A percentile compares a stretch with the other conserved stretches of the same genome.
Evolutionary conservation across 305 asterid species (phyloP).

Genomic region (Fraxinus platypoda): DNA sequence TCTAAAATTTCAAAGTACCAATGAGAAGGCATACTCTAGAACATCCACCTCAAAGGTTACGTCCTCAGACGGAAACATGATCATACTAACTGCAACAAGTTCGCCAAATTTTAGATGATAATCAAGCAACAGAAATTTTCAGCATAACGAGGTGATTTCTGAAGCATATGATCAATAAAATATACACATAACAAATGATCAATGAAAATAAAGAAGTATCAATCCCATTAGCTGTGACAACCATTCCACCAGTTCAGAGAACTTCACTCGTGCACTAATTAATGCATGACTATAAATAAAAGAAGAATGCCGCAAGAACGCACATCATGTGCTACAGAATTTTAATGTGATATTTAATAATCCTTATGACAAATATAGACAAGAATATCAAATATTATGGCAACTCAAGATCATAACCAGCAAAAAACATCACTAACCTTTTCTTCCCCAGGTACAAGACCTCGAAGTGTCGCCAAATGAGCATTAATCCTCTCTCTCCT

Average conservation of each 20-base stretch:
- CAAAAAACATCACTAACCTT: slow-evolving; percentile 46
- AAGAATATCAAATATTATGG: neutral
- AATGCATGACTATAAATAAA: neutral
- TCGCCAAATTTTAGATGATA: neutral
- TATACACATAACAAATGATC: neutral
- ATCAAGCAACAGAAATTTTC: neutral
- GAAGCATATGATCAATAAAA: neutral
- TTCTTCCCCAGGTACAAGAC: slow-evolving; percentile 53
- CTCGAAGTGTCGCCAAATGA: slow-evolving; percentile 61
- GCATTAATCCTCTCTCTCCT: slow-evolving; percentile 82
- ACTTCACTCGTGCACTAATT: neutral
- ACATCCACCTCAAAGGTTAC: neutral
- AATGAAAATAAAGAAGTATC: neutral
- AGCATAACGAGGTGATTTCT: neutral
- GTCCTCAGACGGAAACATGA: neutral
- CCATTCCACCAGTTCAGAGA: neutral
- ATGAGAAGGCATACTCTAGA: neutral
- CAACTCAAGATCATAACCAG: neutral
- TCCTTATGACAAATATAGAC: neutral
- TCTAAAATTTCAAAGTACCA: no score
- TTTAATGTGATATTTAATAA: neutral
- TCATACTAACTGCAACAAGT: neutral
- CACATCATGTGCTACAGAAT: neutral
- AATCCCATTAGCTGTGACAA: neutral
- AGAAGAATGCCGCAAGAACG: neutral